Conservation (phyloP, 371 early-diverging fungal genomes). For the Actinomortierella ambigua region DNA sequence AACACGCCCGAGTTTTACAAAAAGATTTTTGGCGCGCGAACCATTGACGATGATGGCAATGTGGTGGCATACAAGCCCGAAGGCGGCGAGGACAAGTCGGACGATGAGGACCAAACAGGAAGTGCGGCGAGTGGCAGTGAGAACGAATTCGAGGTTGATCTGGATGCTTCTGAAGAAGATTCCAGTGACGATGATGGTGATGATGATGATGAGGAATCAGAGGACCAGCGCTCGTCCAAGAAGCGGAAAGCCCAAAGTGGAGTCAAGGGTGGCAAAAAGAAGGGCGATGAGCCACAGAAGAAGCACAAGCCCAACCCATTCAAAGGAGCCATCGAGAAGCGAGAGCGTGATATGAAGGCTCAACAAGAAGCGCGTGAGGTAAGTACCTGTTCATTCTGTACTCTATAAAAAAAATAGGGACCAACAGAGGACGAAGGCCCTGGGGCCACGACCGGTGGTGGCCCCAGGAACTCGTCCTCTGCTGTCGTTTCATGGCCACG, state of each 20-base stretch:
- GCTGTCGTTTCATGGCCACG: too few species aligned
- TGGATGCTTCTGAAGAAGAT: slow-evolving; percentile 51
- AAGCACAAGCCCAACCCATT: slow-evolving; percentile 65
- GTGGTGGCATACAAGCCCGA: slow-evolving; percentile 51
- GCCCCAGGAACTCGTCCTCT: too few species aligned
- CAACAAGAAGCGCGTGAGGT: slow-evolving; percentile 50
- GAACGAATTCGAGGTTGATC: slow-evolving; percentile 42
- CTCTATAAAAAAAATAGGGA: slow-evolving; percentile 23
- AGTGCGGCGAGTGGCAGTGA: slow-evolving; percentile 18
- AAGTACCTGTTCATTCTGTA: not conserved
- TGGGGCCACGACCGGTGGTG: too few species aligned
- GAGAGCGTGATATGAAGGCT: slow-evolving; percentile 52
- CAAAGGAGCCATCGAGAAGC: slow-evolving; percentile 55
- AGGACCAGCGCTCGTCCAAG: slow-evolving; percentile 13
- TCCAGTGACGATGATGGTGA: slow-evolving; percentile 24
- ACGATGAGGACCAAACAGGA: too few species aligned
- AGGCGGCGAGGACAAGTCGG: slow-evolving; percentile 16
- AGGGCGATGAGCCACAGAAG: slow-evolving; percentile 35
- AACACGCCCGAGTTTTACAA: slow-evolving; percentile 45
- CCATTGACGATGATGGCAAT: slow-evolving; percentile 65
- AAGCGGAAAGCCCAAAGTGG: slow-evolving; percentile 17
- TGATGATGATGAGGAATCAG: slow-evolving; percentile 18
- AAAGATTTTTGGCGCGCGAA: slow-evolving; percentile 64
- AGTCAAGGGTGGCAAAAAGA: slow-evolving; percentile 23
- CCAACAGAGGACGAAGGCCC: slow-evolving; percentile 43